Base-by-base conservation (phyloP, 164 flowering plant species). In the Echeveria elegans region DNA sequence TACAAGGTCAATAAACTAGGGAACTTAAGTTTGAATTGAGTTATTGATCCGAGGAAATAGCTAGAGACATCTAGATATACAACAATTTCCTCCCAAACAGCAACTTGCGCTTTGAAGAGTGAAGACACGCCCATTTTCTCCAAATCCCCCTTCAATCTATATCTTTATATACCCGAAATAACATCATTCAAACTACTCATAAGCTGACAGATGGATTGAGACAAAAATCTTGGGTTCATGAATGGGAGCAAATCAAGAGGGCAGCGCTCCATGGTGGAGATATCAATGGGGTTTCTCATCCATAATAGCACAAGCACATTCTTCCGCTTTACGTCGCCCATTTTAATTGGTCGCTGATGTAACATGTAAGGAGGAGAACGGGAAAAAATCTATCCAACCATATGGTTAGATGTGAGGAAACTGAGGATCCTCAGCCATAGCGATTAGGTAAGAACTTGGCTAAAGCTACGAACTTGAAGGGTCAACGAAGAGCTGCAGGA, bases 221-320 rank as follows among this genome's bases (percentile, higher is more conserved):
- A 16, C 5, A 63, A 10, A 5, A 1, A 88, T 90, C 94, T 85
- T 71, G 88, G 78, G 58, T 92, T 84, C 10, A 92, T 82, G 59
- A 68, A 69, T 30, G 98, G 98, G 58, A 92, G 72, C 52, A 70
- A 73, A 47, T 67, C 36, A 19, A 89, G 80, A 40, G 86, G 83
- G 68, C 85, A 80, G 7, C 83, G 78, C 64, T 84, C 75, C 15
- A 72, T 28, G 15, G 37, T 67, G 63, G 58, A 72, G 26, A 88
- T 77, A 50, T 92, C 90, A n/a, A 89, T 68, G 0, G 97, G 94
- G 74, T 69, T 75, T 80, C 97, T 80, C 96, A 92, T 89, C 96
- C 96, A 89, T 77, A 94, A 88, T 58, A 92, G 69, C 15, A 77
- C 79, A 0, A 92, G 88, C 40, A 72, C 66, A n/a, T 59, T 82